A percentile compares a stretch with the other conserved stretches of the same genome.
phyloP scores from a whole-genome alignment of 2,329 filamentous ascomycete genomes.

The Diaporthe ampelina region DNA sequence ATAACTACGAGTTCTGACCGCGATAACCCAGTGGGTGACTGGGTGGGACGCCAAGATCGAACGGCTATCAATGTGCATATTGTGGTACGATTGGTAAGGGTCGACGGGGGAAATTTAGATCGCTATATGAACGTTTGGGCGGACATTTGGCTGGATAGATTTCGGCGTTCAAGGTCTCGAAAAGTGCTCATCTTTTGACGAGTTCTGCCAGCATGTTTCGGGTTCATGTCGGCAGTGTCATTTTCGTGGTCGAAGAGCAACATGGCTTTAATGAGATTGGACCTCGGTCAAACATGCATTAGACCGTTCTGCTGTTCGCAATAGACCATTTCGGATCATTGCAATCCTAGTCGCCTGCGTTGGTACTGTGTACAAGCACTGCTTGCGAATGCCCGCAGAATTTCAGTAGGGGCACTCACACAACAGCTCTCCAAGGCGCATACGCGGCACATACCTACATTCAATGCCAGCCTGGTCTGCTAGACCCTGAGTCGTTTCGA shows the following conservation, averaged over 20 bases:
- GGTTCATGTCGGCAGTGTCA: neutral
- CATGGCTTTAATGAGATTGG: conserved; percentile 14
- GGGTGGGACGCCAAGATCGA: conserved; percentile 13
- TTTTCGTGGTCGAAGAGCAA: neutral
- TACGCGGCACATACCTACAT: neutral
- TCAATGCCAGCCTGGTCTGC: neutral
- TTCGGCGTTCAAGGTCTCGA: conserved; percentile 33
- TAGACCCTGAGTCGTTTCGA: neutral
- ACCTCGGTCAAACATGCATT: neutral
- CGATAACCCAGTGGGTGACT: neutral
- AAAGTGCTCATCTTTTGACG: conserved; percentile 20
- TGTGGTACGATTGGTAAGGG: conserved; percentile 26
- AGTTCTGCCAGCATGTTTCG: conserved; percentile 13
- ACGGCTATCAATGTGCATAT: conserved; percentile 19
- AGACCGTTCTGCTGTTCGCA: conserved; percentile 4
- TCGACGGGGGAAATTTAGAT: neutral
- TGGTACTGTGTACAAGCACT: neutral
- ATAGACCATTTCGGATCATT: neutral
- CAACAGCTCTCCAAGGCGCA: neutral
- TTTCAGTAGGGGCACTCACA: neutral
- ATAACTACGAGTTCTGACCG: neutral
- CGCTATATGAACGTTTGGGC: neutral
- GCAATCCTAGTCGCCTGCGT: neutral
- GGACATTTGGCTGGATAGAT: conserved; percentile 20
- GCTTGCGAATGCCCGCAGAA: neutral